Conservation (phyloP, 352 stramenopile species). For the Phytophthora pluvialis region DNA sequence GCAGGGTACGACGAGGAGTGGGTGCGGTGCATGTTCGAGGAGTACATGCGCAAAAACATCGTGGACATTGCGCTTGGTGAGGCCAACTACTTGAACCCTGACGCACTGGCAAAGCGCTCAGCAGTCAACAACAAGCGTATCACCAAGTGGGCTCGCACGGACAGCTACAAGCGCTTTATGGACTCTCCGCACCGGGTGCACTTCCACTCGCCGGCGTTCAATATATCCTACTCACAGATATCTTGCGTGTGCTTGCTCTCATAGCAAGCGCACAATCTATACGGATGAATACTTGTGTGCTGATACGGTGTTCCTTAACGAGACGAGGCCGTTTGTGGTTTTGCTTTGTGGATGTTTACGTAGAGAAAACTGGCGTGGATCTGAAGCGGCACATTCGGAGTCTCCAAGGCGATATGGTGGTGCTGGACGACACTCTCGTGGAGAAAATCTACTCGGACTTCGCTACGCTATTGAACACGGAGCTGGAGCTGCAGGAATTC, state of each 20-base stretch:
- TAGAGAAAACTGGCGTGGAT: constrained; percentile 81
- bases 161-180: constrained; percentile 87
- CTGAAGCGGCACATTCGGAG: constrained; percentile 83
- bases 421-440: constrained; percentile 79
- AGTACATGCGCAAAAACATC: constrained; percentile 88
- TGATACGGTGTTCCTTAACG: constrained; percentile 56
- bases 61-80: constrained; percentile 83
- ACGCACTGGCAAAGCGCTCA: constrained; percentile 74
- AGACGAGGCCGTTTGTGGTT: constrained; percentile 12
- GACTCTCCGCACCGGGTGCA: constrained; percentile 54
- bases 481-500: constrained; percentile 86
- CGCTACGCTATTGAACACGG: constrained; percentile 67
- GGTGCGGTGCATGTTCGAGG: constrained; percentile 89
- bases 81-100: constrained; percentile 75
- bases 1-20: constrained; percentile 87
- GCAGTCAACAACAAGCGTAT: constrained; percentile 90
- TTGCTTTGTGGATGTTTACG: constrained; percentile 56
- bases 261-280: constrained; percentile 31
- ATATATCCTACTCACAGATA: constrained; percentile 77
- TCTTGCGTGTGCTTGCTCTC: constrained; percentile 51
- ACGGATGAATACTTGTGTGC: constrained; percentile 22
- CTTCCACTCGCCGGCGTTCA: constrained; percentile 73
- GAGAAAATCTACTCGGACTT: constrained; percentile 89
- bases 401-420: constrained; percentile 76
- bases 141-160: constrained; percentile 85